phyloP scores from a whole-genome alignment of 2,329 filamentous ascomycete genomes.

The Alternaria hordeiaustralica region DNA sequence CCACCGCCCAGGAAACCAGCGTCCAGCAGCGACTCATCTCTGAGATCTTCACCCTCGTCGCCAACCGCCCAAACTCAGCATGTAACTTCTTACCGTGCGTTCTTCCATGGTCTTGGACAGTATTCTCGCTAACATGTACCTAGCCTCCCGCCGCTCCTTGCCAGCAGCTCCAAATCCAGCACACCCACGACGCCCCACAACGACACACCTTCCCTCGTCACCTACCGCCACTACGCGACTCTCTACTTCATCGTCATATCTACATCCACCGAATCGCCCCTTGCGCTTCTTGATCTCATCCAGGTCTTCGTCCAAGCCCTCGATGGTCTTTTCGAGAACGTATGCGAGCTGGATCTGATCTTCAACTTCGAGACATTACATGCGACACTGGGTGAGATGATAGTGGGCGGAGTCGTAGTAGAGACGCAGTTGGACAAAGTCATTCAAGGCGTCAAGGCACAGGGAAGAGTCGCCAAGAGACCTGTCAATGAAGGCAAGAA shows the following conservation, averaged over 20 bases:
- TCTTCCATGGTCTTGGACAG: conserved; percentile 14
- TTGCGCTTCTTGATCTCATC: conserved; percentile 94
- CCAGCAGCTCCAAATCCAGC: conserved; percentile 54
- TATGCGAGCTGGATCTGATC: conserved; percentile 97
- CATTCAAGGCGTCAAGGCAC: conserved; percentile 77
- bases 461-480: conserved; percentile 78
- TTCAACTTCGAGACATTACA: conserved; percentile 99
- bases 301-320: conserved; percentile 98
- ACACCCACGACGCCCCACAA: conserved; percentile 68
- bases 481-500: conserved; percentile 72
- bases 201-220: conserved; percentile 92
- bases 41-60: conserved; percentile 95
- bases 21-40: conserved; percentile 96
- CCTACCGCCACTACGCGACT: conserved; percentile 97
- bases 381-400: conserved; percentile 89
- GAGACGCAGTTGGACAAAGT: conserved; percentile 91
- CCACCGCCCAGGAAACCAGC: conserved; percentile 76
- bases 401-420: conserved; percentile 91
- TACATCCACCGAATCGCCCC: conserved; percentile 92
- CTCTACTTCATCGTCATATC: conserved; percentile 99
- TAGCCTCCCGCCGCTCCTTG: conserved; percentile 69
- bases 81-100: conserved; percentile 90
- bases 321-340: conserved; percentile 95
- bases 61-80: conserved; percentile 86
- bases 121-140: conserved; percentile 57